Conservation (phyloP, 805 yeast species). For the Candida golubevii region DNA sequence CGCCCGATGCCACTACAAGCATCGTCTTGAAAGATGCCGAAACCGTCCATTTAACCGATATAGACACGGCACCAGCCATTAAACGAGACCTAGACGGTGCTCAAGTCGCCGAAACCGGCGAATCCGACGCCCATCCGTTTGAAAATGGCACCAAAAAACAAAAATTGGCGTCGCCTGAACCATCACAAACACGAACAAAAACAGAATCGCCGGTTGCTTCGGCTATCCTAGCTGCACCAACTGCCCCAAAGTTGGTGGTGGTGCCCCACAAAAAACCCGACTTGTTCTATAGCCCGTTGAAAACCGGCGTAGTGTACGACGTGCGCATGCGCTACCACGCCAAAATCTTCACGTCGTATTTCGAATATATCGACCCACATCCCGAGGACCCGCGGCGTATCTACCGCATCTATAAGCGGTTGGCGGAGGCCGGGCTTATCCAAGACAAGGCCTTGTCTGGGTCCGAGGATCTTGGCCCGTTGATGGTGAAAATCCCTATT, state of each 20-base stretch:
- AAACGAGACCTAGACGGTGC: too few relatives aligned
- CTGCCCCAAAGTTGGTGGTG: slow-evolving; percentile 22
- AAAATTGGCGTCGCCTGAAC: neutral
- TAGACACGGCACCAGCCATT: too few relatives aligned
- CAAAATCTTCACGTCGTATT: slow-evolving; percentile 84
- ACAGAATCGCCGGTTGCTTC: too few relatives aligned
- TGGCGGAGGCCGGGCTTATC: slow-evolving; percentile 91
- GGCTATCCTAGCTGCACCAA: too few relatives aligned
- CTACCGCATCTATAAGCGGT: slow-evolving; percentile 84
- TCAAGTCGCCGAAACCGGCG: too few relatives aligned
- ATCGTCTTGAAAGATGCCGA: too few relatives aligned
- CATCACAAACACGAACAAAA: too few relatives aligned
- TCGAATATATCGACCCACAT: slow-evolving; percentile 95
- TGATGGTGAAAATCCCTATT: slow-evolving; percentile 85
- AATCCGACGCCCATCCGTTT: too few relatives aligned
- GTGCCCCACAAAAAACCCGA: slow-evolving; percentile 48
- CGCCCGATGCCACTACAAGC: too few relatives aligned
- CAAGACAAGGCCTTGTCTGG: slow-evolving; percentile 73
- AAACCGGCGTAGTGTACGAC: slow-evolving; percentile 94
- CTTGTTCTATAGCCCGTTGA: slow-evolving; percentile 58
- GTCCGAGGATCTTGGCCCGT: slow-evolving; percentile 70
- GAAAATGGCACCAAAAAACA: slow-evolving; percentile 2
- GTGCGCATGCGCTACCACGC: slow-evolving; percentile 98
- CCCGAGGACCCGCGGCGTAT: slow-evolving; percentile 98
- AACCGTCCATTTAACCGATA: too few relatives aligned